A percentile compares a stretch with the other conserved stretches of the same genome.
These are phyloP conservation scores for Sphaerostilbella broomeana DNA, from an alignment of 2,329 filamentous ascomycete species.

Conservation along the genomic window DNA sequence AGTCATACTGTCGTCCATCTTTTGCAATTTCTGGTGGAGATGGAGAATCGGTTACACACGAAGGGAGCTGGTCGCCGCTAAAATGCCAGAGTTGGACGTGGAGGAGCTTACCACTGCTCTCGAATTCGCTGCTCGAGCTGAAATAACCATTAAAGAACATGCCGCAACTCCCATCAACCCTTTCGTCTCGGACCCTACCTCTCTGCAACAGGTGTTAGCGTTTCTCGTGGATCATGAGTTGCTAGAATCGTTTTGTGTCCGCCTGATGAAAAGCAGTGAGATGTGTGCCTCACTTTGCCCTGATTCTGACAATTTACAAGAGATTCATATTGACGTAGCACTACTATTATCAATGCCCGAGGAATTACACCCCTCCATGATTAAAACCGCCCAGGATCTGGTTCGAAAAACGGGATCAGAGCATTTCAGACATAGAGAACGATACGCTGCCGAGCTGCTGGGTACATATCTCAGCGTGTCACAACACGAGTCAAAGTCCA, in stretches of 20 bases:
- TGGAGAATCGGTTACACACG: slow-evolving; percentile 37
- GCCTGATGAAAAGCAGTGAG: slow-evolving; percentile 3
- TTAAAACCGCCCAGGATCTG: slow-evolving; percentile 13
- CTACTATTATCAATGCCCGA: slow-evolving; percentile 14
- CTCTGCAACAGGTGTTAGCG: slow-evolving; percentile 11
- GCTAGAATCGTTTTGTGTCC: slow-evolving; percentile 12
- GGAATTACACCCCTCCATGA: slow-evolving; percentile 12
- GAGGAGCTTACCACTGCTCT: slow-evolving; percentile 16
- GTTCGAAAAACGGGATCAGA: slow-evolving; percentile 8
- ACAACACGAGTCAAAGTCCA: not conserved
- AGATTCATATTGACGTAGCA: slow-evolving; percentile 13
- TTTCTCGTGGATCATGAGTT: slow-evolving; percentile 16
- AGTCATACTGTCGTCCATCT: slow-evolving; percentile 39
- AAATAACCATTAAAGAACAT: slow-evolving; percentile 7
- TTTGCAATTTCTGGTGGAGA: slow-evolving; percentile 45
- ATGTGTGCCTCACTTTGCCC: slow-evolving; percentile 10
- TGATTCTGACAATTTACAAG: not conserved
- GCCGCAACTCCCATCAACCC: slow-evolving; percentile 5
- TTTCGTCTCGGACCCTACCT: slow-evolving; percentile 14
- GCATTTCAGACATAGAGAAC: slow-evolving; percentile 18
- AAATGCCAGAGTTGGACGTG: not conserved
- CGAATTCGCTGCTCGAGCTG: slow-evolving; percentile 18
- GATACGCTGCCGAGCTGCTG: slow-evolving; percentile 19
- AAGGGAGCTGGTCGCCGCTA: slow-evolving; percentile 3
- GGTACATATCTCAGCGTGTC: slow-evolving; percentile 17